Percentiles rank a stretch among this genome's conserved stretches.
phyloP scores from a whole-genome alignment of 495 filamentous ascomycete species.

The Thermochaetoides thermophila region DNA sequence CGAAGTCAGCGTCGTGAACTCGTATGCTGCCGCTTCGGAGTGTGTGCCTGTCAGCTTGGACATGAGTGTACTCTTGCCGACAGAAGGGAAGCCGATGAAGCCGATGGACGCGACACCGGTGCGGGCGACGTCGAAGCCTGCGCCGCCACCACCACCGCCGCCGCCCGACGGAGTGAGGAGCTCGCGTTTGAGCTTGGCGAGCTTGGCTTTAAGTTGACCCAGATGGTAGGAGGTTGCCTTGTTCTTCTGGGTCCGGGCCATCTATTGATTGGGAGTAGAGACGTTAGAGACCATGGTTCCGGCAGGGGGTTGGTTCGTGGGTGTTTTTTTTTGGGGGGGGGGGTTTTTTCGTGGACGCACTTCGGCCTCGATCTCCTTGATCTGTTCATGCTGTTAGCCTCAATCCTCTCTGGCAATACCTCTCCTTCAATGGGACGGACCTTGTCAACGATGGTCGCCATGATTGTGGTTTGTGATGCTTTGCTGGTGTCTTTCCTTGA shows the following conservation, averaged over 20 bases:
- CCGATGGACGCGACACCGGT: conserved; percentile 94
- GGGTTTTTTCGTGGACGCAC: conserved; percentile 36
- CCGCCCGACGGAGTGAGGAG: conserved; percentile 71
- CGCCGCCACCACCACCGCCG: conserved; percentile 76
- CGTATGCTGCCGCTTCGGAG: conserved; percentile 93
- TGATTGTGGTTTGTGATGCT: conserved; percentile 34
- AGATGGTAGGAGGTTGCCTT: conserved; percentile 83
- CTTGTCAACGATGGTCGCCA: conserved; percentile 96
- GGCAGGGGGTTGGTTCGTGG: too few species aligned
- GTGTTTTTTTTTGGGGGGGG: too few species aligned
- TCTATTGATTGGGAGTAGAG: conserved; percentile 39
- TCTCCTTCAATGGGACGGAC: too few species aligned
- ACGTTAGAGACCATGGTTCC: too few species aligned
- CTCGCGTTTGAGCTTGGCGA: conserved; percentile 93
- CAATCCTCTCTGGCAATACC: too few species aligned
- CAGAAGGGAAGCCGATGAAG: conserved; percentile 81
- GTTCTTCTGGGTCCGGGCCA: conserved; percentile 96
- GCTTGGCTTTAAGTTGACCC: conserved; percentile 94
- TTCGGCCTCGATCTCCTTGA: conserved; percentile 95
- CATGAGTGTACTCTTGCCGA: conserved; percentile 97
- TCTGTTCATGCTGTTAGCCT: conserved; percentile 39
- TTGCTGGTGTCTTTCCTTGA: not conserved
- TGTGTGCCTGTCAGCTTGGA: conserved; percentile 87
- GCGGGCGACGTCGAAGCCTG: conserved; percentile 93
- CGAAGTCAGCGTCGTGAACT: conserved; percentile 95